These are phyloP conservation scores for Lactifluus pinguis DNA, from an alignment of 768 basidiomycete species.

Conservation along the genomic window DNA sequence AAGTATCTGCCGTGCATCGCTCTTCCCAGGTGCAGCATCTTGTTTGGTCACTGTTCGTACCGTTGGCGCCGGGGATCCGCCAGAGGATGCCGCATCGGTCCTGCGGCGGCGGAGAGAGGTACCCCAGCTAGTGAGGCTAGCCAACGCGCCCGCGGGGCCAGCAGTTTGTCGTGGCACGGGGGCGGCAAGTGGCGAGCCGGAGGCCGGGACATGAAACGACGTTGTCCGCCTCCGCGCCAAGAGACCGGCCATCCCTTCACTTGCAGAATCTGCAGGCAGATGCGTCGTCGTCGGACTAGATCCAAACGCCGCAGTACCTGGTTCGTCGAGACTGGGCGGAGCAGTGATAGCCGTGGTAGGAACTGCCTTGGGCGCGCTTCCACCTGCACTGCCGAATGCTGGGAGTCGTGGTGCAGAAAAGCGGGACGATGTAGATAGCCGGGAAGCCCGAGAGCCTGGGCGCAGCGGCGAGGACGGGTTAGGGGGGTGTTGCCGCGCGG, in stretches of 20 bases:
- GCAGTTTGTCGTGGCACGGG: slow-evolving; percentile 23
- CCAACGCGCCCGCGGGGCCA: slow-evolving; percentile 18
- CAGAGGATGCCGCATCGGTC: not conserved
- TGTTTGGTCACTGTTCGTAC: not conserved
- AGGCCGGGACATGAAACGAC: slow-evolving; percentile 45
- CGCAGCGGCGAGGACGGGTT: slow-evolving; percentile 38
- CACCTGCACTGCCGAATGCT: slow-evolving; percentile 46
- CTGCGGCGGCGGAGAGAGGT: slow-evolving; percentile 13
- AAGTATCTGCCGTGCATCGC: slow-evolving; percentile 2
- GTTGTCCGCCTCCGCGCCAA: slow-evolving; percentile 43
- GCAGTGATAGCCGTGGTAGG: slow-evolving; percentile 38
- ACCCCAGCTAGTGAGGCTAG: slow-evolving; percentile 26
- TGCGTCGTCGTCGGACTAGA: slow-evolving; percentile 26
- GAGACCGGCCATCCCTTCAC: slow-evolving; percentile 48
- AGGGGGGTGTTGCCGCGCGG: slow-evolving; percentile 3
- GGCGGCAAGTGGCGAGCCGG: slow-evolving; percentile 24
- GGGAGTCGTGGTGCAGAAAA: slow-evolving; percentile 61
- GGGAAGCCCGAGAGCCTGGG: slow-evolving; percentile 64
- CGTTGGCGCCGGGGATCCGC: not conserved
- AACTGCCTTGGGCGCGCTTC: slow-evolving; percentile 57
- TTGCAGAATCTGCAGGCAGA: slow-evolving; percentile 52
- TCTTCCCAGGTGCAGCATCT: not conserved
- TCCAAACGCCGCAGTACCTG: not conserved
- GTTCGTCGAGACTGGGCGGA: slow-evolving; percentile 23
- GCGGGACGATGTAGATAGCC: slow-evolving; percentile 56